Conservation (phyloP, 1,284 basidiomycete genomes). For the Microbotryomycetes sp. region DNA sequence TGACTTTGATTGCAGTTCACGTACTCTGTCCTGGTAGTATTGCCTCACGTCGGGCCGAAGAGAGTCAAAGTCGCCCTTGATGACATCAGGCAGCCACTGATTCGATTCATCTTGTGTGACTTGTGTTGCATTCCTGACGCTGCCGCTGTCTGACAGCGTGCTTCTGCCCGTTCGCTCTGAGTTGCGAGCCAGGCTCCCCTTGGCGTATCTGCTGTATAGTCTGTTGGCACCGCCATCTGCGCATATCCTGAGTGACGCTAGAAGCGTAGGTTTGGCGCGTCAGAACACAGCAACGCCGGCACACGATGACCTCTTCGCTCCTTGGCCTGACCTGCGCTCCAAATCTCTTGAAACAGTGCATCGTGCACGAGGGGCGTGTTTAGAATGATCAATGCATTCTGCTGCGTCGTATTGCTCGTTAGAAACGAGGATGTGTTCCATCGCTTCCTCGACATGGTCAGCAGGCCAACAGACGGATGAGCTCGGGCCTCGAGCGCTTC, state of each 20-base stretch:
- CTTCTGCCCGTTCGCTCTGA: too few species aligned
- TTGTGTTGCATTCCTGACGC: too few species aligned
- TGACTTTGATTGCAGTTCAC: slow-evolving; percentile 22
- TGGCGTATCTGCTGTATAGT: slow-evolving; percentile 57
- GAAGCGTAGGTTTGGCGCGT: not conserved
- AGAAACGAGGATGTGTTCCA: slow-evolving; percentile 24
- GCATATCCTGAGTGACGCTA: slow-evolving; percentile 49
- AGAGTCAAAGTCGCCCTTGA: slow-evolving; percentile 92
- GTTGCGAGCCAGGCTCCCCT: too few species aligned
- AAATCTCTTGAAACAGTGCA: slow-evolving; percentile 58
- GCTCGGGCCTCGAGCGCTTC: not conserved
- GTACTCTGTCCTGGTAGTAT: slow-evolving; percentile 59
- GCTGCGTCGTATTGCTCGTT: not conserved
- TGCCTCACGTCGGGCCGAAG: slow-evolving; percentile 61
- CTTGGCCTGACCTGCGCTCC: slow-evolving; percentile 53
- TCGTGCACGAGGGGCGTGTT: slow-evolving; percentile 70
- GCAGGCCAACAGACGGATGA: not conserved
- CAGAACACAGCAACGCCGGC: not conserved
- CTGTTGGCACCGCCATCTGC: slow-evolving; percentile 94
- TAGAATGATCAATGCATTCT: slow-evolving; percentile 65
- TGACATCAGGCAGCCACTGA: slow-evolving; percentile 63
- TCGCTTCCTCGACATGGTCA: not conserved
- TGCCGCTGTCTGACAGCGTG: too few species aligned
- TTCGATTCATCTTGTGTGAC: too few species aligned
- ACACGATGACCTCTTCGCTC: not conserved